Percentiles rank a stretch among this genome's conserved stretches.
phyloP scores from a whole-genome alignment of 768 basidiomycete species.

The Tubosaeta brunneosetosa region DNA sequence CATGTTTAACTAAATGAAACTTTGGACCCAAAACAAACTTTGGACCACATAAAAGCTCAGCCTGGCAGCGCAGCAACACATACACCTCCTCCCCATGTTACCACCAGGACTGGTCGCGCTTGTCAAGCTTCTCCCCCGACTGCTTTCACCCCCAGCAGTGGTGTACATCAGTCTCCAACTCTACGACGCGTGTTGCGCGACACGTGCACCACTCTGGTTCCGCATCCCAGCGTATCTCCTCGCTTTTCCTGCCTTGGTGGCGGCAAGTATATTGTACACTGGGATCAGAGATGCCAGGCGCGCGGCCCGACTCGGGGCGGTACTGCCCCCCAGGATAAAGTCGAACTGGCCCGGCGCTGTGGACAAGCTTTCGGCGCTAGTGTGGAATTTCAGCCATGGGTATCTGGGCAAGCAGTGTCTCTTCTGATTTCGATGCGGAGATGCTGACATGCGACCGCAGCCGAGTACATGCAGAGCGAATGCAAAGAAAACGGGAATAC shows the following conservation, averaged over 20 bases:
- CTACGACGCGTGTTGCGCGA: constrained; percentile 7
- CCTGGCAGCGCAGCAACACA: too few relatives aligned
- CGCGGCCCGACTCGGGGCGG: constrained; percentile 44
- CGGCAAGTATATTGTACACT: constrained; percentile 35
- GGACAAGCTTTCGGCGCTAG: constrained; percentile 40
- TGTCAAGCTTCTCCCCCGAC: constrained; percentile 25
- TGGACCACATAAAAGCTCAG: too few relatives aligned
- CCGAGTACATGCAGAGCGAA: constrained; percentile 9
- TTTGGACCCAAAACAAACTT: too few relatives aligned
- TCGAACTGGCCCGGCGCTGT: constrained; percentile 43
- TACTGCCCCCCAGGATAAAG: constrained; percentile 35
- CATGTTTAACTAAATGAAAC: too few relatives aligned
- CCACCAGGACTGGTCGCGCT: constrained; percentile 34
- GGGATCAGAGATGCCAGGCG: constrained; percentile 38
- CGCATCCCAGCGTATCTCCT: constrained; percentile 16
- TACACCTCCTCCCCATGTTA: background rate
- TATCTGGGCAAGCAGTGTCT: constrained; percentile 40
- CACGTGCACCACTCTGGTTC: constrained; percentile 10
- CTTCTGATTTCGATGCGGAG: background rate
- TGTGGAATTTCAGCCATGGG: constrained; percentile 38
- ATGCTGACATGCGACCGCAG: constrained; percentile 6
- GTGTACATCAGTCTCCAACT: constrained; percentile 11
- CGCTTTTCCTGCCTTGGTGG: constrained; percentile 22
- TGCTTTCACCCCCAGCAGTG: constrained; percentile 17
- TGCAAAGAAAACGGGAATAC: constrained; percentile 23